phyloP scores from a whole-genome alignment of 345 rosid genomes.

The Brassica cretica region DNA sequence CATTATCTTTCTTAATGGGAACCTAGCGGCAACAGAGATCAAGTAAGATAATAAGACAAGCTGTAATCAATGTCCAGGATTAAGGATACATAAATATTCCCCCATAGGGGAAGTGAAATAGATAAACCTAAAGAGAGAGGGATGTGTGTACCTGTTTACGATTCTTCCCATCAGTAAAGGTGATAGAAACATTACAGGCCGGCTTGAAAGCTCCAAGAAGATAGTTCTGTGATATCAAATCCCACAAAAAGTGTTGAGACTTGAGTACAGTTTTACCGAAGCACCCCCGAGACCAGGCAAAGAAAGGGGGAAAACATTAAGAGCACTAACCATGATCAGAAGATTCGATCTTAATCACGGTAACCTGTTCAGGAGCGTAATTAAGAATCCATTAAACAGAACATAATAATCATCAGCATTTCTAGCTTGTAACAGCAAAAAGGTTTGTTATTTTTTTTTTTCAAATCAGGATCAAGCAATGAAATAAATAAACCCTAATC shows the following conservation, averaged over 20 bases:
- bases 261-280: not conserved
- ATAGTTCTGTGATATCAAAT: slow-evolving; percentile 58
- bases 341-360: slow-evolving; percentile 9
- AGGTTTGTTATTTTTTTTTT: not conserved
- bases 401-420: slow-evolving; percentile 28
- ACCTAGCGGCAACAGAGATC: slow-evolving; percentile 50
- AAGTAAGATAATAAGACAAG: not conserved
- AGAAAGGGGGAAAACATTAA: not conserved
- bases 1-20: slow-evolving; percentile 91
- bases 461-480: not conserved
- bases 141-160: slow-evolving; percentile 68
- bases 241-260: not conserved
- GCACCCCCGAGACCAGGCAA: not conserved
- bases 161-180: slow-evolving; percentile 74
- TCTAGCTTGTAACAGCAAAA: slow-evolving; percentile 6
- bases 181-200: slow-evolving; percentile 68
- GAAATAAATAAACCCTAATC: slow-evolving; percentile 22
- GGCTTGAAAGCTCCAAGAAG: slow-evolving; percentile 97
- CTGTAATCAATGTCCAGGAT: not conserved
- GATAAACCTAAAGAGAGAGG: not conserved
- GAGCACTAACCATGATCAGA: slow-evolving; percentile 41
- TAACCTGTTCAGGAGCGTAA: slow-evolving; percentile 21
- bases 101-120: not conserved
- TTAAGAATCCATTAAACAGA: not conserved
- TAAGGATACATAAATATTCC: not conserved